Evolutionary conservation across 2,329 filamentous ascomycete species (phyloP).

Genomic region (Verticillium nonalfalfae): DNA sequence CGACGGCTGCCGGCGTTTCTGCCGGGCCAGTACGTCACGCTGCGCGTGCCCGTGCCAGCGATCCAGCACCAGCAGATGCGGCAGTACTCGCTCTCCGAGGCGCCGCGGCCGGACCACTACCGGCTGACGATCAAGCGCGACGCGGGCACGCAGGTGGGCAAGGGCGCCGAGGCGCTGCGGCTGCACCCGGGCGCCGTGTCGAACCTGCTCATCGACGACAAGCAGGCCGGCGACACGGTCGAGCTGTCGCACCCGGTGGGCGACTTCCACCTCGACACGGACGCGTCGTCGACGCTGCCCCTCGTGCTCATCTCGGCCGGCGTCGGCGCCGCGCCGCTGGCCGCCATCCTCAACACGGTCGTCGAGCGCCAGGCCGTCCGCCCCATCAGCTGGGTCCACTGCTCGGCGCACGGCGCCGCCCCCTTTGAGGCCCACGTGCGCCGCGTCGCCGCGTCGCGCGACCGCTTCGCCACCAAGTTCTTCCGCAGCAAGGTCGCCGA

Average conservation of each 20-base stretch:
- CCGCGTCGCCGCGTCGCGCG: slow-evolving; percentile 30
- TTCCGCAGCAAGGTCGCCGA: slow-evolving; percentile 43
- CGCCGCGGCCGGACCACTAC: slow-evolving; percentile 55
- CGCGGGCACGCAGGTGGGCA: slow-evolving; percentile 26
- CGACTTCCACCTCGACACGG: slow-evolving; percentile 50
- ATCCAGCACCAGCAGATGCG: slow-evolving; percentile 53
- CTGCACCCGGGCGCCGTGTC: slow-evolving; percentile 60
- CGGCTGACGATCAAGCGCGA: slow-evolving; percentile 69
- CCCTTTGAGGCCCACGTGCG: slow-evolving; percentile 50
- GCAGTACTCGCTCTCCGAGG: slow-evolving; percentile 68
- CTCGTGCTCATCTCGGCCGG: slow-evolving; percentile 58
- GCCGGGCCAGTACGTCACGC: slow-evolving; percentile 67
- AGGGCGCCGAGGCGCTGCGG: slow-evolving; percentile 30
- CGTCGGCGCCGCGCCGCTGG: slow-evolving; percentile 52
- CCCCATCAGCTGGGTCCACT: slow-evolving; percentile 54
- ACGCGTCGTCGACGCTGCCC: slow-evolving; percentile 31
- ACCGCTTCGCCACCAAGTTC: slow-evolving; percentile 32
- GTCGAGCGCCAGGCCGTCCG: slow-evolving; percentile 35
- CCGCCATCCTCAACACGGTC: slow-evolving; percentile 54
- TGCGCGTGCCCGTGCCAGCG: slow-evolving; percentile 50
- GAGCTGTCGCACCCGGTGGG: slow-evolving; percentile 62
- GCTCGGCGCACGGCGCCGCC: slow-evolving; percentile 36
- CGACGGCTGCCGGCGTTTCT: slow-evolving; percentile 55
- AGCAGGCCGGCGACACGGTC: slow-evolving; percentile 54
- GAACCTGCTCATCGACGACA: slow-evolving; percentile 59